These are phyloP conservation scores for Coemansia umbellata DNA, from an alignment of 192 early-diverging fungal genomes.

Conservation along the genomic window DNA sequence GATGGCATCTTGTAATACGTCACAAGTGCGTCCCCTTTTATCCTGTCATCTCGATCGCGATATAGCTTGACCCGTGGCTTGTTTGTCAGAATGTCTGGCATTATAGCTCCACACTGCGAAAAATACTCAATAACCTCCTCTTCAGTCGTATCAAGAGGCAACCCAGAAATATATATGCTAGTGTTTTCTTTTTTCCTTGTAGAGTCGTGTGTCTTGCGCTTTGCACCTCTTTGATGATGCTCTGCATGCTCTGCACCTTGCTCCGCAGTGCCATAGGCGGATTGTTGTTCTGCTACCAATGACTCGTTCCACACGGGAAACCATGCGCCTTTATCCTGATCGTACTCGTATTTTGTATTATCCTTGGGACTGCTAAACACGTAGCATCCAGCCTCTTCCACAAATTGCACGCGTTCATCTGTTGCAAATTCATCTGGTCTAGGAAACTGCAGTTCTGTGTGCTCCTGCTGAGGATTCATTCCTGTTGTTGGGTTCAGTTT, in stretches of 20 bases:
- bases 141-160: constrained; percentile 75
- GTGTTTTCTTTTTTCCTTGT: constrained; percentile 61
- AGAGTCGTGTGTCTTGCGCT: constrained; percentile 49
- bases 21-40: constrained; percentile 91
- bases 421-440: constrained; percentile 45
- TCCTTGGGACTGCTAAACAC: constrained; percentile 70
- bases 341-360: constrained; percentile 80
- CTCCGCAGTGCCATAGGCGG: constrained; percentile 28
- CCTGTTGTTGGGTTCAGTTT: too few species aligned
- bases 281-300: constrained; percentile 45
- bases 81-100: constrained; percentile 47
- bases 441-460: constrained; percentile 12
- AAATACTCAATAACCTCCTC: constrained; percentile 66
- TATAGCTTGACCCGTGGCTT: constrained; percentile 91
- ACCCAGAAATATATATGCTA: constrained; percentile 79
- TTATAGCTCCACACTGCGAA: constrained; percentile 45
- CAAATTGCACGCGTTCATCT: constrained; percentile 58
- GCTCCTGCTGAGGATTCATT: neutral
- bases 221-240: constrained; percentile 22
- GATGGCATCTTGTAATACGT: constrained; percentile 89
- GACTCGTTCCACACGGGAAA: constrained; percentile 71
- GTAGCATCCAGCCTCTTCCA: constrained; percentile 74
- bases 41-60: constrained; percentile 56
- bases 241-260: neutral
- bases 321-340: constrained; percentile 76